These are phyloP conservation scores for Lasiosphaeriaceae sp. DNA, from an alignment of 495 filamentous ascomycete species.

Conservation along the genomic window DNA sequence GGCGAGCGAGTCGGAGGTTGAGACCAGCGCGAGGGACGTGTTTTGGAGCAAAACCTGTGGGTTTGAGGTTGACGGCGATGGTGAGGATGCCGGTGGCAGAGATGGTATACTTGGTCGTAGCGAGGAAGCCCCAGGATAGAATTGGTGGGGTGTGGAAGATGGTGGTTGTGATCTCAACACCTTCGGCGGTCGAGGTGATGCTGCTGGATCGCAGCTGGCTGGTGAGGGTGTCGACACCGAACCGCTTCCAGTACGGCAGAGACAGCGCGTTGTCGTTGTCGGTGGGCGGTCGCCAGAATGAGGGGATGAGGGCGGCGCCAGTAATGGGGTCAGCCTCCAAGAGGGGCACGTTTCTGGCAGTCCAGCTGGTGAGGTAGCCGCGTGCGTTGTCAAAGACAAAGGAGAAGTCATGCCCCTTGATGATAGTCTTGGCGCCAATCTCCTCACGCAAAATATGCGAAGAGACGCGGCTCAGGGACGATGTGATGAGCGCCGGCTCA, in stretches of 20 bases:
- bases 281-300: conserved; percentile 47
- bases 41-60: conserved; percentile 32
- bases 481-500: neutral
- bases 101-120: conserved; percentile 47
- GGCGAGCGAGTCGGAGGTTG: conserved; percentile 38
- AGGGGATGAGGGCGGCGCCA: conserved; percentile 30
- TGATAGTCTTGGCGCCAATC: neutral
- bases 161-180: conserved; percentile 34
- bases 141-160: conserved; percentile 45
- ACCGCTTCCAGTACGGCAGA: conserved; percentile 37
- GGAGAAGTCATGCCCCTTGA: conserved; percentile 12
- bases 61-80: conserved; percentile 38
- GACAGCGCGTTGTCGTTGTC: conserved; percentile 53
- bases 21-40: conserved; percentile 57
- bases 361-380: conserved; percentile 39
- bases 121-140: conserved; percentile 54
- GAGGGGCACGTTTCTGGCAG: conserved; percentile 12
- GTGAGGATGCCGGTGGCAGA: conserved; percentile 35
- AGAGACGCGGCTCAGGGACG: neutral
- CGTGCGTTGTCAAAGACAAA: conserved; percentile 39
- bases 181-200: conserved; percentile 27
- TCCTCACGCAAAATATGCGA: neutral
- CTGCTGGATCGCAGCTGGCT: conserved; percentile 41
- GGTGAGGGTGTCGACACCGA: conserved; percentile 31
- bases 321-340: conserved; percentile 38